phyloP scores from a whole-genome alignment of 192 early-diverging fungal genomes.

The Gryganskiella cystojenkinii region DNA sequence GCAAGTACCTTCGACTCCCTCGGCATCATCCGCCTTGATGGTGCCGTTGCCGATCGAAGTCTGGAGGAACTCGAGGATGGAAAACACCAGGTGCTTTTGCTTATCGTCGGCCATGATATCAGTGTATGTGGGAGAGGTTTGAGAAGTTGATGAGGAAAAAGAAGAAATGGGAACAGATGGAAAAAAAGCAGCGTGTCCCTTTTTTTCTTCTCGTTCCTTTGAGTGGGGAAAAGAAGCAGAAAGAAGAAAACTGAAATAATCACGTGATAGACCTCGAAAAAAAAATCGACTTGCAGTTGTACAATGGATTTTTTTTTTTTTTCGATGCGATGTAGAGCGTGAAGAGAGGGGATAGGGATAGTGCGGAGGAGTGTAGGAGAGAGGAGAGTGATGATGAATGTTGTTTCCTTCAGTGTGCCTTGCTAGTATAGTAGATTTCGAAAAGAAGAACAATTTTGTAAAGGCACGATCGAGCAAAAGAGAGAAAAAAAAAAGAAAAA shows the following conservation, averaged over 20 bases:
- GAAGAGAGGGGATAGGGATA: too few species aligned
- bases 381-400: background rate
- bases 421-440: too few species aligned
- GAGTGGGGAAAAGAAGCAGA: background rate
- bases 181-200: constrained; percentile 10
- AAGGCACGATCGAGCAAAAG: too few species aligned
- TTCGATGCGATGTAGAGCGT: too few species aligned
- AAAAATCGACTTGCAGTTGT: too few species aligned
- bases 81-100: constrained; percentile 78
- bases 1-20: constrained; percentile 80
- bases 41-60: constrained; percentile 73
- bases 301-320: too few species aligned
- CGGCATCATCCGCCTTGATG: constrained; percentile 80
- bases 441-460: constrained; percentile 1
- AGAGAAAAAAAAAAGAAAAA: constrained; percentile 1
- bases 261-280: too few species aligned
- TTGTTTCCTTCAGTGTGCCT: background rate
- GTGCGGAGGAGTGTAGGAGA: background rate
- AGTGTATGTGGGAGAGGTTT: constrained; percentile 4
- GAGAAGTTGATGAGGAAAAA: background rate
- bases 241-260: too few species aligned
- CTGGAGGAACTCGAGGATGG: constrained; percentile 86
- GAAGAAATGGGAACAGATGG: background rate
- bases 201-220: too few species aligned
- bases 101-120: constrained; percentile 68